Evolutionary conservation across 495 filamentous ascomycete species (phyloP).

Genomic region (Penicillium tannophilum): DNA sequence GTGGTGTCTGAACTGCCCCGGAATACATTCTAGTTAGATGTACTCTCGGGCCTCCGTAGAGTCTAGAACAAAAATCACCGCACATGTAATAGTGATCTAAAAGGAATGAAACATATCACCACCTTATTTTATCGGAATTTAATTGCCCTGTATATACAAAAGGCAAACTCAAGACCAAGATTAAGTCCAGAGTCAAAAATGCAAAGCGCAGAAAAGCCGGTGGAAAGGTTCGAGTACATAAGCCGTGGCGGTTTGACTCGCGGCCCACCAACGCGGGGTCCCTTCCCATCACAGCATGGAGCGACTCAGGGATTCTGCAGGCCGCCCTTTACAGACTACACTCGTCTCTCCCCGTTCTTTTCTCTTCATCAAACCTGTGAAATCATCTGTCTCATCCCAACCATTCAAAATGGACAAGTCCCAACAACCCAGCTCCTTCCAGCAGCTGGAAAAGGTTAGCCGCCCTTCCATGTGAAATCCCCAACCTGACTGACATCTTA

Average conservation of each 20-base stretch:
- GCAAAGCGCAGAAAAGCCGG: not conserved
- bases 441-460: conserved; percentile 88
- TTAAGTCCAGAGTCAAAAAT: too few relatives aligned
- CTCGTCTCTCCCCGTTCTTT: conserved; percentile 46
- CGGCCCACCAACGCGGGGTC: conserved; percentile 30
- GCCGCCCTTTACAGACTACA: conserved; percentile 31
- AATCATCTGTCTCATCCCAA: conserved; percentile 16
- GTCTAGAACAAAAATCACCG: not conserved
- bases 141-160: too few relatives aligned
- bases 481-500: conserved; percentile 20
- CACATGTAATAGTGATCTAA: not conserved
- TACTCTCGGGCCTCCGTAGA: too few relatives aligned
- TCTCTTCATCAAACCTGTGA: conserved; percentile 31
- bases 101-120: not conserved
- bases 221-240: conserved; percentile 13
- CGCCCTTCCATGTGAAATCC: conserved; percentile 6
- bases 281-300: conserved; percentile 33
- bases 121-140: too few relatives aligned
- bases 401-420: conserved; percentile 73
- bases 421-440: conserved; percentile 91
- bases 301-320: conserved; percentile 27
- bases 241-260: conserved; percentile 16
- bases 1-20: conserved; percentile 36
- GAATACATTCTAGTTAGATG: conserved; percentile 14
- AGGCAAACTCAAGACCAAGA: too few relatives aligned